Evolutionary conservation across 805 yeast species (phyloP), one percentile per base, ranked within the genome.

Genomic region (Danielia oregonensis): DNA sequence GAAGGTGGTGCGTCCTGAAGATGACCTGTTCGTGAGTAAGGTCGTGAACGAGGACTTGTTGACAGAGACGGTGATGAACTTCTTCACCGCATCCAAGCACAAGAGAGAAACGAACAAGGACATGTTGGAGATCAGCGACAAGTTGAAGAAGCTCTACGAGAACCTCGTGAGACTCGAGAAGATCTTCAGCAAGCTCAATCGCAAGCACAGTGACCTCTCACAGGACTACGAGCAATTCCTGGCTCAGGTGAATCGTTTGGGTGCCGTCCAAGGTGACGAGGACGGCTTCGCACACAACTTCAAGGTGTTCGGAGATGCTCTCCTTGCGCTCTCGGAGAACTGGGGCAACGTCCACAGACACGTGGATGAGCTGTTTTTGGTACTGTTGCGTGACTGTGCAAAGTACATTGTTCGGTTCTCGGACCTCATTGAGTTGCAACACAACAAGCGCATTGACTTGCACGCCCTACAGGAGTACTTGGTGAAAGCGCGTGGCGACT

Each of bases 51-150:
- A 77, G 42, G 98, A 93, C 32, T 79, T 86, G 10, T 72, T 91
- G n/a, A 80, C 95, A 0, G 98, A 91, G 53, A 82, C 85, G 3
- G 79, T 93, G 27, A 84, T 91, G 82, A 91, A 91, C 54, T 95
- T 95, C n/a, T 86, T 91, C 52, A 82, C 91, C 36, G 81, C 86
- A 31, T 57, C 69, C 11, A 68, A 68, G 46, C 74, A 74, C 46
- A 78, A 76, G 42, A 78, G 82, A 29, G 96, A 86, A 51, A 86
- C 91, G 48, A 70, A 81, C 32, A 93, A 83, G 46, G 74, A 68
- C 24, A 68, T 68, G 14, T 52, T 68, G 41, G 72, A 65, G 44
- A 87, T 91, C 26, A 79, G 78, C 45, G 95, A 87, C 48, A 78
- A 84, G 44, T 75, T 89, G 14, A 86, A 84, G 48, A 86, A 86